These are phyloP conservation scores for Alternaria sp. DNA, from an alignment of 2,329 filamentous ascomycete genomes.

Conservation along the genomic window DNA sequence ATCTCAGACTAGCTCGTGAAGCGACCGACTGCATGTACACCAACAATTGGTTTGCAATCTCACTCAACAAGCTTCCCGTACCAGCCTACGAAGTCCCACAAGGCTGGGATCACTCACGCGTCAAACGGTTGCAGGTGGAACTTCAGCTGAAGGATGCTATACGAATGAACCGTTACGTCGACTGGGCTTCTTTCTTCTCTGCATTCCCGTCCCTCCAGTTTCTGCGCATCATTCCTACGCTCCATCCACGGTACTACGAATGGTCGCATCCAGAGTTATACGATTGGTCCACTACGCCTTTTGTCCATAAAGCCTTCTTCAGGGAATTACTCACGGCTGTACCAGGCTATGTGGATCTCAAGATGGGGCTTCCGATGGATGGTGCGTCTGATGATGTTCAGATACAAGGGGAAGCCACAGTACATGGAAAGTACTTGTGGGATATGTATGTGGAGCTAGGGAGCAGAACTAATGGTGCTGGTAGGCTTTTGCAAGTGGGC, in stretches of 20 bases:
- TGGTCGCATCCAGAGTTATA: conserved; percentile 39
- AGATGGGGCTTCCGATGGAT: conserved; percentile 28
- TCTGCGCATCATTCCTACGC: conserved; percentile 38
- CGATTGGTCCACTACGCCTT: conserved; percentile 35
- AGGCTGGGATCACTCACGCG: conserved; percentile 37
- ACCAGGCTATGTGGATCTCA: conserved; percentile 29
- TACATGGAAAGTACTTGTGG: conserved; percentile 25
- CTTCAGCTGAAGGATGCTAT: conserved; percentile 44
- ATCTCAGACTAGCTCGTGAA: conserved; percentile 36
- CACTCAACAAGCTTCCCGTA: conserved; percentile 35
- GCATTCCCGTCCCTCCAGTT: conserved; percentile 31
- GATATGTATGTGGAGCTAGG: conserved; percentile 38
- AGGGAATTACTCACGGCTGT: conserved; percentile 35
- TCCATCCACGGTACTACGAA: conserved; percentile 42
- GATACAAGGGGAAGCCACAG: conserved; percentile 23
- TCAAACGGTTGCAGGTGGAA: conserved; percentile 40
- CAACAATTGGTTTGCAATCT: conserved; percentile 42
- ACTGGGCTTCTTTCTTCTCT: conserved; percentile 41
- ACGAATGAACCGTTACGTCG: conserved; percentile 45
- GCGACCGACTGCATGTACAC: conserved; percentile 40
- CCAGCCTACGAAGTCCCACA: conserved; percentile 35
- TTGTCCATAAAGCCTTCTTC: conserved; percentile 44
- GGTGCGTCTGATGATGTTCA: conserved; percentile 20
- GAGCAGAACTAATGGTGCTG: not conserved
- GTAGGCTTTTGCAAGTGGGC: not conserved